These are phyloP conservation scores for Xylaria multiplex DNA, from an alignment of 2,329 filamentous ascomycete species.

Conservation along the genomic window DNA sequence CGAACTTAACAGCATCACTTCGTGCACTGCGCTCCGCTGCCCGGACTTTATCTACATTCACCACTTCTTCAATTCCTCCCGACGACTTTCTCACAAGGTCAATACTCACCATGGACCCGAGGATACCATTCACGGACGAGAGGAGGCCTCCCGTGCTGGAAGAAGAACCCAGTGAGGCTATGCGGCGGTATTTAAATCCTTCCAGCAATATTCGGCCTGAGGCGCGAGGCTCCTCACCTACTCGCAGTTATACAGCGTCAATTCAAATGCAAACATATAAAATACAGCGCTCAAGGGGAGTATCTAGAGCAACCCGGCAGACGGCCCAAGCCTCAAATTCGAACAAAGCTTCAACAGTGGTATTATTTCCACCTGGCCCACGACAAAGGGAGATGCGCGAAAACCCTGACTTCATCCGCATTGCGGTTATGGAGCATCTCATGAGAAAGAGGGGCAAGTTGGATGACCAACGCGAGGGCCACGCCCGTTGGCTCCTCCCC, in stretches of 20 bases:
- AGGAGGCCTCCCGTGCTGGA: constrained; percentile 69
- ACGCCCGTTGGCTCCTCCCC: constrained; percentile 74
- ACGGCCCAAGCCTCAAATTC: constrained; percentile 42
- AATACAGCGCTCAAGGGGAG: constrained; percentile 60
- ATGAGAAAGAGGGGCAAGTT: constrained; percentile 75
- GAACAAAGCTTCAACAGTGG: constrained; percentile 48
- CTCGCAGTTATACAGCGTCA: constrained; percentile 68
- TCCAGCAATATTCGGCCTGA: constrained; percentile 62
- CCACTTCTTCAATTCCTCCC: constrained; percentile 70
- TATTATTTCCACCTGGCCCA: constrained; percentile 56
- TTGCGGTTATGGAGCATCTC: constrained; percentile 77
- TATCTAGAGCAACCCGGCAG: constrained; percentile 44
- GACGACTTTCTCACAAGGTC: constrained; percentile 75
- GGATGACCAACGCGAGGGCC: constrained; percentile 71
- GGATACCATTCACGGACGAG: constrained; percentile 74
- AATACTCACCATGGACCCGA: constrained; percentile 73
- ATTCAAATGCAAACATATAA: constrained; percentile 80
- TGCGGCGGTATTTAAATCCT: constrained; percentile 75
- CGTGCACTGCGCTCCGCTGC: constrained; percentile 72
- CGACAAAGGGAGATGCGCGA: constrained; percentile 75
- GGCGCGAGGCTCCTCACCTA: constrained; percentile 47
- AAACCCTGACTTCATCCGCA: constrained; percentile 75
- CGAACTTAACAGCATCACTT: constrained; percentile 74
- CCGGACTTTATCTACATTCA: constrained; percentile 70
- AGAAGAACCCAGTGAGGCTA: constrained; percentile 72